Evolutionary conservation across 805 yeast genomes (phyloP), one percentile per base, ranked within the genome.

Genomic region (Pichia cephalocereana): DNA sequence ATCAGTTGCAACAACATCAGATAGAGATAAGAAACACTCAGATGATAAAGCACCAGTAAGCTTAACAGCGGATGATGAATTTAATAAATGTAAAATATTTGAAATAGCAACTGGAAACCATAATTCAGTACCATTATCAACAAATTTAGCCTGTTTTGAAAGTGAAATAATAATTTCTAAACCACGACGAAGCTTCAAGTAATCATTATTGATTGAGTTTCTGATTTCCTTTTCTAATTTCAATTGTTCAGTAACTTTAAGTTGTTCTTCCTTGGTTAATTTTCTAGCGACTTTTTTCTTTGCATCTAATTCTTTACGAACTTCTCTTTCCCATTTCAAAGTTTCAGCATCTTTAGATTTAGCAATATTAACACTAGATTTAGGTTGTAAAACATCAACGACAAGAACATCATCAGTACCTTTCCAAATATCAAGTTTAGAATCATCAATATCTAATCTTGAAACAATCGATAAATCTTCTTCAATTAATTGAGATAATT

Each of bases 331-430:
- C 98, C 98, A 91, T 62, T 86, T 80, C 50, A 77, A 68, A 2
- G 90, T 84, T 57, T 84, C 95, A 57, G 87, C 87, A 58, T 89
- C 96, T 60, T 82, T 89, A 1, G 86, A 69, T 61, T 85, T 86
- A 59, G 79, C 78, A 14, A 79, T 78, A 6, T 67, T 69, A 32
- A 70, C 68, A 19, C 40, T 18, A 14, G 69, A 66, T 58, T 70
- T 75, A 3, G 59, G 43, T 37, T 73, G 75, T 44, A 86, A 63
- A 6, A 86, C 79, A 58, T 86, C 80, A 18, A 80, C 65, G 2
- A 84, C 93, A 46, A 83, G 62, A 42, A 76, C 81, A 2, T 89
- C 95, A 41, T 82, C 95, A 0, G 70, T 61, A 10, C 83, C 83
- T 42, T 67, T 71, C 83, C 87, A 86, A 36, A 93, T 84, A 14